phyloP scores from a whole-genome alignment of 805 yeast species.

The Suhomyces kilbournensis region DNA sequence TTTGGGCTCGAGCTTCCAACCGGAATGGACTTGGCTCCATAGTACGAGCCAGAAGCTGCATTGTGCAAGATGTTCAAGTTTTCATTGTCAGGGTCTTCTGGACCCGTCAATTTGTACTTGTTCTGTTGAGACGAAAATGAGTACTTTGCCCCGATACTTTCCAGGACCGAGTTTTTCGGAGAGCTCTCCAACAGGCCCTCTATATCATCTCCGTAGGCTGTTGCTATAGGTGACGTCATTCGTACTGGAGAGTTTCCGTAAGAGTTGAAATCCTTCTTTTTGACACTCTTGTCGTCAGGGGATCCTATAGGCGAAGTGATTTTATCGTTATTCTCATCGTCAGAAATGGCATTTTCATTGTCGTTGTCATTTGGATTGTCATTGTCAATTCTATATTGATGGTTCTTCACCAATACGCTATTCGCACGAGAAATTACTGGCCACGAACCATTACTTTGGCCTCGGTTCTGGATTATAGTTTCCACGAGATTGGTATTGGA shows the following conservation, averaged over 20 bases:
- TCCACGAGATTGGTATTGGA: conserved; percentile 21
- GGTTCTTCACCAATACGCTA: conserved; percentile 4
- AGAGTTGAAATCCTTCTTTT: not conserved
- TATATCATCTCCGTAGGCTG: not conserved
- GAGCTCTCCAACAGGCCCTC: conserved; percentile 1
- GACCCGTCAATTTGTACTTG: not conserved
- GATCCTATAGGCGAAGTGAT: not conserved
- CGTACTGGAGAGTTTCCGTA: conserved; percentile 5
- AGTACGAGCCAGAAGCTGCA: conserved; percentile 11
- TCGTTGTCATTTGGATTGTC: conserved; percentile 6
- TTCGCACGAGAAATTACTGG: conserved; percentile 11
- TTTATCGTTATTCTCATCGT: conserved; percentile 17
- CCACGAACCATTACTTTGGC: conserved; percentile 8
- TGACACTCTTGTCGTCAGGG: not conserved
- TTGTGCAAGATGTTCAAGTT: conserved; percentile 22
- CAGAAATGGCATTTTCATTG: conserved; percentile 21
- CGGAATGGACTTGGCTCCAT: not conserved
- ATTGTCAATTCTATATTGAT: conserved; percentile 9
- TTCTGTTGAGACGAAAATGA: not conserved
- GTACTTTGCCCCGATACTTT: not conserved
- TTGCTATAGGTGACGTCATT: conserved; percentile 7
- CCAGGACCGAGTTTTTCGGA: conserved; percentile 2
- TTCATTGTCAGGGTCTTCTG: conserved; percentile 34
- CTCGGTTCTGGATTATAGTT: conserved; percentile 18
- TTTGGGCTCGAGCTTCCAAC: conserved; percentile 5